Base-by-base conservation (phyloP, 2,329 filamentous ascomycete genomes). In the Ascochyta fabae region DNA sequence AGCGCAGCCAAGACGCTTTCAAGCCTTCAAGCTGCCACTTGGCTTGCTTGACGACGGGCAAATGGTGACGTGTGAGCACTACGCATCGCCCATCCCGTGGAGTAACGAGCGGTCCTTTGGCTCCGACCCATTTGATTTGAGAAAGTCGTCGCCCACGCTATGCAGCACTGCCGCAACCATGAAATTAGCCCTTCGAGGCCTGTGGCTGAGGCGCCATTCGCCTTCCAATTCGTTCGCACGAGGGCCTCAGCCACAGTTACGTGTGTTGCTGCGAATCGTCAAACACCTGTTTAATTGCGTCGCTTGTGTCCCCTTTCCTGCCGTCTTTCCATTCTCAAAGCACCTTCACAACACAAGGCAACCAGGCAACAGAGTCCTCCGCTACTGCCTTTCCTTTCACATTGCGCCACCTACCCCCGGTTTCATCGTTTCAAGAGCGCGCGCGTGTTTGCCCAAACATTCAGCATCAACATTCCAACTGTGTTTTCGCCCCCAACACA, bases 21-120 rank as follows among this genome's bases (percentile, higher is more conserved):
- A 64, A 66, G 62, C 58, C 41, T 49, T 36, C 55, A 48, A 65
- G 60, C 59, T 23, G 22, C 31, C 49, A 44, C 56, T 58, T 53
- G 53, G 56, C 54, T 64, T 59, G 61, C 66, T 68, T 68, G 13
- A 50, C 22, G 10, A 42, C 36, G 41, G 26, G 10, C 22, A 44
- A 56, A 43, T 57, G 22, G 57, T 68, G 66, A 68, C 66, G 62
- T 64, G 42, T 60, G 52, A 57, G 56, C 53, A 62, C 29, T 12
- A 15, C 12, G 29, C 12, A 31, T 56, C 42, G 60, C 51, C 29
- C 53, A 53, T 50, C 38, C 23, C 39, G n/a, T 38, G 45, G 45
- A 50, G 23, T 34, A 26, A 31, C 31, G 10, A 36, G 6, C 39
- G 31, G 24, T 29, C 22, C 23, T 51, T 24, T 16, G 1, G 22